Percentiles rank a stretch among this genome's conserved stretches.
These are phyloP conservation scores for Aspergillus piperis DNA, from an alignment of 2,329 filamentous ascomycete genomes.

Conservation along the genomic window DNA sequence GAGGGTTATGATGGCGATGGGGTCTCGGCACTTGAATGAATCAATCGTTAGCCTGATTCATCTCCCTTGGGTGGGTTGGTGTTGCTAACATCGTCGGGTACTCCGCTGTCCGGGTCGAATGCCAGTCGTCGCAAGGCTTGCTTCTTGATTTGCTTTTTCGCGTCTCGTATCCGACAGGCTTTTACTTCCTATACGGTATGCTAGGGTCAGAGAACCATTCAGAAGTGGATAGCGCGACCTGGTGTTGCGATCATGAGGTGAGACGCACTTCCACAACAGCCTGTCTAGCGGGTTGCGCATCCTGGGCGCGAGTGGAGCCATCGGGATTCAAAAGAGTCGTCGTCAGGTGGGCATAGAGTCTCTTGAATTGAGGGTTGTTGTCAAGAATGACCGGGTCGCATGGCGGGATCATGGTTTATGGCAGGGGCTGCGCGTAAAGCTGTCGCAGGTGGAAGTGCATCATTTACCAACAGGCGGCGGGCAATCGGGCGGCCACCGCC, in stretches of 20 bases:
- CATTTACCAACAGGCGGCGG: background rate
- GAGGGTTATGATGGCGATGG: slow-evolving; percentile 38
- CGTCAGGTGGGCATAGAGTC: slow-evolving; percentile 43
- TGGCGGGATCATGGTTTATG: slow-evolving; percentile 43
- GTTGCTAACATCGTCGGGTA: slow-evolving; percentile 38
- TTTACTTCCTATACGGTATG: slow-evolving; percentile 36
- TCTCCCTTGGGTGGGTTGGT: background rate
- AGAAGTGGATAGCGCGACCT: background rate
- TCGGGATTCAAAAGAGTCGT: slow-evolving; percentile 41
- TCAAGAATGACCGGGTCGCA: slow-evolving; percentile 42
- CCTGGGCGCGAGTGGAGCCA: slow-evolving; percentile 40
- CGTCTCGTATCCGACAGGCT: slow-evolving; percentile 32
- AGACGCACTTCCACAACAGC: slow-evolving; percentile 35
- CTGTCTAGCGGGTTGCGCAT: slow-evolving; percentile 32
- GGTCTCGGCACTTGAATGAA: slow-evolving; percentile 35
- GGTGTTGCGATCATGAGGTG: background rate
- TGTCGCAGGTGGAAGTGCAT: background rate
- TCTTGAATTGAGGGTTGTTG: slow-evolving; percentile 46
- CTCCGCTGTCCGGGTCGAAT: slow-evolving; percentile 33
- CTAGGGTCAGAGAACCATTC: background rate
- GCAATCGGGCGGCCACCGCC: background rate
- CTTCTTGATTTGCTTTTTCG: slow-evolving; percentile 38
- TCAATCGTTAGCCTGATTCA: background rate
- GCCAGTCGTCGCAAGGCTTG: slow-evolving; percentile 34
- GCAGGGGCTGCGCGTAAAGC: too few relatives aligned